These are phyloP conservation scores for Phytophthora colocasiae DNA, from an alignment of 352 stramenopile species.

Conservation along the genomic window DNA sequence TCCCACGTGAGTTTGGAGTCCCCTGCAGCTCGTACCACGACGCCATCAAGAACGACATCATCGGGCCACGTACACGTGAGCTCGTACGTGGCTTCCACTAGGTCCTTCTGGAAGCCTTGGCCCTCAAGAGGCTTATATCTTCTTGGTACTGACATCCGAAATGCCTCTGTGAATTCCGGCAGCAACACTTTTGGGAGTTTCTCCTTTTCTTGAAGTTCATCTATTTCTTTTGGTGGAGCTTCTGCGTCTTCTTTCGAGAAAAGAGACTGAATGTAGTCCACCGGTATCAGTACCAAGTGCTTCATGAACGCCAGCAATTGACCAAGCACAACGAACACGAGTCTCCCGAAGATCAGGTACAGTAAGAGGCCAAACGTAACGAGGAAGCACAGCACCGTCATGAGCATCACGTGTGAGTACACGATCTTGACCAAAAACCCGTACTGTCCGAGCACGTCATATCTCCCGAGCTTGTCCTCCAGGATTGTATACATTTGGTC, in stretches of 20 bases:
- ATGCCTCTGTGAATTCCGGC: slow-evolving; percentile 52
- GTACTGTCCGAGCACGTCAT: slow-evolving; percentile 41
- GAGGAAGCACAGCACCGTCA: slow-evolving; percentile 50
- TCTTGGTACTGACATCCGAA: slow-evolving; percentile 44
- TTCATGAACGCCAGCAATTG: slow-evolving; percentile 30
- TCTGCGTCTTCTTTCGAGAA: slow-evolving; percentile 21
- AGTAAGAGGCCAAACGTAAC: slow-evolving; percentile 42
- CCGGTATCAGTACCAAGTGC: slow-evolving; percentile 19
- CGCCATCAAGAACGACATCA: slow-evolving; percentile 37
- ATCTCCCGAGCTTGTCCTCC: slow-evolving; percentile 27
- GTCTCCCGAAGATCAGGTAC: slow-evolving; percentile 37
- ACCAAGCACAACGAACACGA: slow-evolving; percentile 39
- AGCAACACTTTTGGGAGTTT: slow-evolving; percentile 29
- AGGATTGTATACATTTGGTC: slow-evolving; percentile 44
- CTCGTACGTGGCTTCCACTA: slow-evolving; percentile 36
- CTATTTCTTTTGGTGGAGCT: slow-evolving; percentile 2
- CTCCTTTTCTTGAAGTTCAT: slow-evolving; percentile 22
- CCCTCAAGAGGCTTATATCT: slow-evolving; percentile 39
- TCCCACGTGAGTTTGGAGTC: slow-evolving; percentile 71
- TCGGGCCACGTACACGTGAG: slow-evolving; percentile 73
- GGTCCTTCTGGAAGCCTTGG: slow-evolving; percentile 48
- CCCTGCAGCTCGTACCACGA: slow-evolving; percentile 35
- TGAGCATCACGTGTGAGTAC: slow-evolving; percentile 56
- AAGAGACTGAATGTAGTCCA: slow-evolving; percentile 16
- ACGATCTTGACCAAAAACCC: slow-evolving; percentile 58